phyloP scores from a whole-genome alignment of 23 red algal genomes.

The Gracilaria vermiculophylla region DNA sequence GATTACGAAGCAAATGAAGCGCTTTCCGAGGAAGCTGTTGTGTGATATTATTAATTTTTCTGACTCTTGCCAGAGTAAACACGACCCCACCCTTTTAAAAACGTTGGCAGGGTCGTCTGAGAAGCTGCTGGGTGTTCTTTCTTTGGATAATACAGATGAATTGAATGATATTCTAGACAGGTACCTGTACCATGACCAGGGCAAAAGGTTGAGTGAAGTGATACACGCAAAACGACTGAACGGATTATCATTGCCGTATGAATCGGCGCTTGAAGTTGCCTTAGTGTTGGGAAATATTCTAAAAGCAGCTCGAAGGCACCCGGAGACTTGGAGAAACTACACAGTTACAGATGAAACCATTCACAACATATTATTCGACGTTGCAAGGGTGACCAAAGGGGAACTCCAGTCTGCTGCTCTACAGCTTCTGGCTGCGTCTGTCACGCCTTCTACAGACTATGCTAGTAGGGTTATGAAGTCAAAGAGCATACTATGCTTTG shows the following conservation, averaged over 20 bases:
- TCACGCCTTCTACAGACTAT: conserved; percentile 22
- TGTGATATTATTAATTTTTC: conserved; percentile 56
- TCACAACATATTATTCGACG: background rate
- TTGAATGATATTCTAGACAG: conserved; percentile 41
- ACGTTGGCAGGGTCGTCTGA: conserved; percentile 1
- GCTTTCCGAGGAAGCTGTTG: conserved; percentile 17
- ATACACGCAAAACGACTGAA: background rate
- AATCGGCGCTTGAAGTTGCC: conserved; percentile 20
- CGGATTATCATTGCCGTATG: background rate
- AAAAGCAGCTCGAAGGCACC: conserved; percentile 42
- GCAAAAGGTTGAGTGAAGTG: conserved; percentile 1
- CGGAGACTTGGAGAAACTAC: conserved; percentile 53
- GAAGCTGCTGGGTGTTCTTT: conserved; percentile 26
- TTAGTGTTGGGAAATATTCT: conserved; percentile 18
- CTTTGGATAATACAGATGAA: conserved; percentile 37
- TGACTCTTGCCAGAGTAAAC: conserved; percentile 15
- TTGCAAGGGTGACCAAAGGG: background rate
- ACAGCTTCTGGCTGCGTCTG: conserved; percentile 26
- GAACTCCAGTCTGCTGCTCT: conserved; percentile 25
- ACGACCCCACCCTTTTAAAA: conserved; percentile 6
- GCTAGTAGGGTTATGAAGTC: conserved; percentile 37
- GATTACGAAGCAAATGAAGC: conserved; percentile 42
- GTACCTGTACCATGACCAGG: conserved; percentile 41
- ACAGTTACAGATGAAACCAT: background rate
- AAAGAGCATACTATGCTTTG: background rate